Percentiles rank a stretch among this genome's conserved stretches.
These are phyloP conservation scores for Talaromyces stipitatus DNA, from an alignment of 495 filamentous ascomycete genomes.

Conservation along the genomic window DNA sequence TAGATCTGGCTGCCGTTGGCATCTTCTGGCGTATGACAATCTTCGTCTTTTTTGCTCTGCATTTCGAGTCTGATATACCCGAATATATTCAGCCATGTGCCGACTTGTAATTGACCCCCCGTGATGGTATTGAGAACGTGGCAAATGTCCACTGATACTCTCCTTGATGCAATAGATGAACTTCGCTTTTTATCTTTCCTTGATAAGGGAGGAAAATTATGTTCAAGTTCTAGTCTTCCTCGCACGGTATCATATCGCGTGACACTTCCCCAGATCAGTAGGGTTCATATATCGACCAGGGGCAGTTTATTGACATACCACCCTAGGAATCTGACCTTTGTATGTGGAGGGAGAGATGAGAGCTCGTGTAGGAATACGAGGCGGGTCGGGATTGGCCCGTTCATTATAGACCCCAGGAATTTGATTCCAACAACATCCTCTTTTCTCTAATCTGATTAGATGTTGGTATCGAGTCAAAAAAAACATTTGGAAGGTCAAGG, in stretches of 20 bases:
- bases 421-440: neutral
- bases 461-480: neutral
- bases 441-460: neutral
- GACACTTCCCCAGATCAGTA: constrained; percentile 44
- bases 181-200: neutral
- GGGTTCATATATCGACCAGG: neutral
- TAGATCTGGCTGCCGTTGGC: constrained; percentile 14
- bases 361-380: constrained; percentile 64
- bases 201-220: constrained; percentile 48
- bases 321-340: constrained; percentile 85
- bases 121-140: constrained; percentile 59
- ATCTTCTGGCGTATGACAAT: neutral
- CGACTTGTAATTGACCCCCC: constrained; percentile 56
- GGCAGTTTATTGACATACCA: constrained; percentile 52
- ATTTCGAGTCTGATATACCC: constrained; percentile 55
- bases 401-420: constrained; percentile 28
- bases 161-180: constrained; percentile 9
- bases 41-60: constrained; percentile 7
- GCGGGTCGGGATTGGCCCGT: constrained; percentile 54
- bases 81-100: constrained; percentile 87
- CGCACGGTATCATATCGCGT: constrained; percentile 52
- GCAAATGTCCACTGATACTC: constrained; percentile 59
- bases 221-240: constrained; percentile 57
- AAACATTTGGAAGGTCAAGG: neutral
- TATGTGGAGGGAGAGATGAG: constrained; percentile 41